A percentile compares a stretch with the other conserved stretches of the same genome.
Evolutionary conservation across 148 eudicot genomes (phyloP).

Genomic region (Limonium bicolor): DNA sequence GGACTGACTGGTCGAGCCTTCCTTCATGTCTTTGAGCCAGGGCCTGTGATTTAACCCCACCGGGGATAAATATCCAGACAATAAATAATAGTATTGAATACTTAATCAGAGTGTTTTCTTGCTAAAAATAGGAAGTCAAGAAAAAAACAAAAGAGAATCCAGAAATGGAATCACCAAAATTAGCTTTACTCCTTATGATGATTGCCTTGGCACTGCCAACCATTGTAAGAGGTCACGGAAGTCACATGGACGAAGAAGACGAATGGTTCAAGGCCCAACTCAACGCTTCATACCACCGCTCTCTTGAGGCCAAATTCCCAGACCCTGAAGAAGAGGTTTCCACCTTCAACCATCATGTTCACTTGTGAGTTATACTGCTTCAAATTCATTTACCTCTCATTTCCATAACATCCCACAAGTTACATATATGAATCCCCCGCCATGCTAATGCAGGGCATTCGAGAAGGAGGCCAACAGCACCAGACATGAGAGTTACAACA

Average conservation of each 20-base stretch:
- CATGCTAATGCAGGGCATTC: neutral
- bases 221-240: too few relatives aligned
- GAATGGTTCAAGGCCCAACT: conserved; percentile 20
- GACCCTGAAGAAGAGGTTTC: conserved; percentile 25
- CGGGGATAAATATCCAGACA: too few relatives aligned
- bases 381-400: neutral
- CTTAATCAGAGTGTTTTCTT: too few relatives aligned
- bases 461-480: conserved; percentile 9
- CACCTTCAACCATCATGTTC: conserved; percentile 30
- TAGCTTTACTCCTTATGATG: too few relatives aligned
- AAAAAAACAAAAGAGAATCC: too few relatives aligned
- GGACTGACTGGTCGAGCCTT: too few relatives aligned
- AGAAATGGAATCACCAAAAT: too few relatives aligned
- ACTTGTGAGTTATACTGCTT: conserved; percentile 12
- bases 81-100: too few relatives aligned
- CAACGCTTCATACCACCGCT: conserved; percentile 17
- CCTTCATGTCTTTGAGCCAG: too few relatives aligned
- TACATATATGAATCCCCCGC: neutral
- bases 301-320: conserved; percentile 19
- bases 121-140: too few relatives aligned
- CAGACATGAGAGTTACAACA: conserved; percentile 14
- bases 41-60: too few relatives aligned
- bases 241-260: conserved; percentile 7
- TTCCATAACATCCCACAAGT: neutral
- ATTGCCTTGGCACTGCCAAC: too few relatives aligned